Percentiles rank a stretch among this genome's conserved stretches.
These are phyloP conservation scores for Hymenochaete sp. DNA, from an alignment of 1,284 basidiomycete species.

Conservation along the genomic window DNA sequence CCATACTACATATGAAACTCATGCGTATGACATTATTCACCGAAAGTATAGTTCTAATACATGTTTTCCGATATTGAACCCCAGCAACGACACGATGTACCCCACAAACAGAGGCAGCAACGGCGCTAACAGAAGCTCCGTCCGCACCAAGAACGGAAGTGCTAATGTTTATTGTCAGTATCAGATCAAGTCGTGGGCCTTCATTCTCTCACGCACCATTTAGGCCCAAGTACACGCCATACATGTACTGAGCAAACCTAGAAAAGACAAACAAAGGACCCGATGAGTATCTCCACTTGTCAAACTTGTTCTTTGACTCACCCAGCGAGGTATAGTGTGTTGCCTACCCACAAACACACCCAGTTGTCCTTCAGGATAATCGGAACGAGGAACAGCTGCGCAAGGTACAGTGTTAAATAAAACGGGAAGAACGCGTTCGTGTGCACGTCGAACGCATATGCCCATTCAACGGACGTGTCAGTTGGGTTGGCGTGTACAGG, in stretches of 20 bases:
- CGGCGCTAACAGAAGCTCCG: conserved; percentile 80
- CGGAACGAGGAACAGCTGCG: conserved; percentile 76
- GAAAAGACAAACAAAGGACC: conserved; percentile 2
- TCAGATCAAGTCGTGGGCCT: not conserved
- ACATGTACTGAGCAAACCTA: conserved; percentile 81
- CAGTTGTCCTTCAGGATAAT: conserved; percentile 78
- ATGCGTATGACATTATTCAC: conserved; percentile 27
- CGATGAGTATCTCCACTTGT: too few species aligned
- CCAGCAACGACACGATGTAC: conserved; percentile 79
- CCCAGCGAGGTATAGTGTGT: conserved; percentile 84
- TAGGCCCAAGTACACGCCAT: conserved; percentile 84
- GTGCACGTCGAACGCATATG: conserved; percentile 91
- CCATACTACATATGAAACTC: too few species aligned
- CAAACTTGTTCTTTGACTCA: too few species aligned
- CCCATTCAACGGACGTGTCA: conserved; percentile 79
- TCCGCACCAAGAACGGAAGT: conserved; percentile 83
- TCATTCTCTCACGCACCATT: conserved; percentile 42
- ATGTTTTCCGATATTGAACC: conserved; percentile 81
- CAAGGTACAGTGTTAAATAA: conserved; percentile 80
- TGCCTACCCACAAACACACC: conserved; percentile 89
- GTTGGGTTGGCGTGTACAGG: conserved; percentile 63
- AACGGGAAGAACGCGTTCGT: conserved; percentile 93
- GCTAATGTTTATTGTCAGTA: conserved; percentile 34
- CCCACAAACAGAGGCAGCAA: conserved; percentile 76
- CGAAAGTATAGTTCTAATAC: conserved; percentile 76